These are phyloP conservation scores for Cadophora gregata DNA, from an alignment of 2,329 filamentous ascomycete species.

Conservation along the genomic window DNA sequence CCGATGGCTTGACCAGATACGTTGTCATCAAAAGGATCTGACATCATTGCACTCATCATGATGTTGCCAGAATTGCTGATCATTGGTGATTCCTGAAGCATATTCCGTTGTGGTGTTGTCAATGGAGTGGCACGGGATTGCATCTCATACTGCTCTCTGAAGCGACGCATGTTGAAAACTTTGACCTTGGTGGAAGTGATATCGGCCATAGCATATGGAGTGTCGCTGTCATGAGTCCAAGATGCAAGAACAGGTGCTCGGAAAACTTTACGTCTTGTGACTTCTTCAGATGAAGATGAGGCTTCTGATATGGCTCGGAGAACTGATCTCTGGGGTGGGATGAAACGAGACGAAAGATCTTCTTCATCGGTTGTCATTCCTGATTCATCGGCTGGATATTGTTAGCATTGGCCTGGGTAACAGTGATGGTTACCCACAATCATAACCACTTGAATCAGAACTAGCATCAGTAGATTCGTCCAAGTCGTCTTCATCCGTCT, in stretches of 20 bases:
- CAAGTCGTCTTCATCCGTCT: slow-evolving; percentile 13
- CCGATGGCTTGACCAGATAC: slow-evolving; percentile 67
- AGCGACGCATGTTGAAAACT: slow-evolving; percentile 18
- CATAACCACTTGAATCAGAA: slow-evolving; percentile 57
- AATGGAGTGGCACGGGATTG: slow-evolving; percentile 32
- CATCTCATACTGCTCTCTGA: slow-evolving; percentile 16
- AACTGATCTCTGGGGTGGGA: slow-evolving; percentile 44
- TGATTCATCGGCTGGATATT: slow-evolving; percentile 58
- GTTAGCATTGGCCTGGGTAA: slow-evolving; percentile 50
- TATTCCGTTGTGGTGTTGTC: slow-evolving; percentile 10
- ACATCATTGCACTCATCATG: slow-evolving; percentile 71
- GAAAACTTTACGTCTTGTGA: slow-evolving; percentile 12
- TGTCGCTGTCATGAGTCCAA: slow-evolving; percentile 44
- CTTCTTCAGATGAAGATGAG: slow-evolving; percentile 23
- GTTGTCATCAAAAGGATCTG: slow-evolving; percentile 31
- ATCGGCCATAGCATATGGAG: slow-evolving; percentile 50
- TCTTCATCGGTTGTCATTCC: slow-evolving; percentile 61
- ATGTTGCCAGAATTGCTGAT: slow-evolving; percentile 73
- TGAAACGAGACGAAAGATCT: slow-evolving; percentile 48
- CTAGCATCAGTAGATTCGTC: slow-evolving; percentile 38
- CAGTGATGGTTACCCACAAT: slow-evolving; percentile 56
- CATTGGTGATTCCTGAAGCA: slow-evolving; percentile 53
- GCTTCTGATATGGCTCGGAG: slow-evolving; percentile 20
- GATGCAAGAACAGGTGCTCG: slow-evolving; percentile 43
- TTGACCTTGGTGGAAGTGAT: slow-evolving; percentile 29